Evolutionary conservation across 2,329 filamentous ascomycete genomes (phyloP).

Genomic region (Alternaria solani): DNA sequence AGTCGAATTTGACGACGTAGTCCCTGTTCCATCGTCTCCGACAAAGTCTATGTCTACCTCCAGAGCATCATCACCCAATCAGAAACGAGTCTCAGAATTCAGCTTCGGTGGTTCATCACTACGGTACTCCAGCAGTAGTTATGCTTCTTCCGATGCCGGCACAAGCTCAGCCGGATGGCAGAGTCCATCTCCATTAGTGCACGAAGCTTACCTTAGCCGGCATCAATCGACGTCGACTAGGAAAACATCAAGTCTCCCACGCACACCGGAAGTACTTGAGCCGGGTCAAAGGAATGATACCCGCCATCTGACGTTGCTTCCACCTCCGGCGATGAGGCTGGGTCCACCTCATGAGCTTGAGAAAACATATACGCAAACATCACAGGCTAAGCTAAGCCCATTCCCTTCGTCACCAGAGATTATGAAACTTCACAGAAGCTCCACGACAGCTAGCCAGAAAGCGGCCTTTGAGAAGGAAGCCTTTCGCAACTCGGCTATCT

Average conservation of each 20-base stretch:
- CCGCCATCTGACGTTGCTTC: constrained; percentile 28
- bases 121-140: constrained; percentile 83
- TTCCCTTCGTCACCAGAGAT: constrained; percentile 29
- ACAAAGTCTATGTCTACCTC: constrained; percentile 8
- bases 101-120: constrained; percentile 73
- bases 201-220: constrained; percentile 19
- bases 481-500: constrained; percentile 54
- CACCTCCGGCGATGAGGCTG: constrained; percentile 35
- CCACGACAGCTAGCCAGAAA: constrained; percentile 45
- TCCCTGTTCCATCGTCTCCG: constrained; percentile 18
- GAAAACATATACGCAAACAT: constrained; percentile 21
- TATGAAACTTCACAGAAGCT: constrained; percentile 39
- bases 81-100: constrained; percentile 37
- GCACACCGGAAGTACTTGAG: constrained; percentile 29
- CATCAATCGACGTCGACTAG: constrained; percentile 23
- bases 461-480: constrained; percentile 52
- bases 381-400: constrained; percentile 30
- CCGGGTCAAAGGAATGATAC: constrained; percentile 19
- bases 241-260: constrained; percentile 18
- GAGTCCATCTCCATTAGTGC: constrained; percentile 14
- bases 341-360: constrained; percentile 23
- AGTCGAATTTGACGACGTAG: constrained; percentile 5
- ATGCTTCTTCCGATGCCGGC: constrained; percentile 79
- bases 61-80: constrained; percentile 19
- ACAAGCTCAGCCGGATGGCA: constrained; percentile 26